These are phyloP conservation scores for Coniochaeta hoffmannii DNA, from an alignment of 2,329 filamentous ascomycete species.

Conservation along the genomic window DNA sequence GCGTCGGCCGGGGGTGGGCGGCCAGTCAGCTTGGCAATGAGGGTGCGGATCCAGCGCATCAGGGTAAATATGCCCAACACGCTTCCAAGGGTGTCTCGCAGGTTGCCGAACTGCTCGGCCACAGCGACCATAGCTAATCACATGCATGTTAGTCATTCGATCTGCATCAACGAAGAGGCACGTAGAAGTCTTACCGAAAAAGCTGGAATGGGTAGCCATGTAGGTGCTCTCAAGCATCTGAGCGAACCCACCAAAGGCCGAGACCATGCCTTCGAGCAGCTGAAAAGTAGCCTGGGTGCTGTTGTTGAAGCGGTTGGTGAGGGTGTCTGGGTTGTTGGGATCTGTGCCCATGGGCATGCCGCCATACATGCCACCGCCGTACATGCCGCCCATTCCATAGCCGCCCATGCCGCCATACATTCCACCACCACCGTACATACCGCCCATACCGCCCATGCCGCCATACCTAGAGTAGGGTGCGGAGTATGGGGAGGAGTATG, in stretches of 20 bases:
- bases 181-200: conserved; percentile 68
- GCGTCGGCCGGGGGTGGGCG: conserved; percentile 84
- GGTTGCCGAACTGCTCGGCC: conserved; percentile 90
- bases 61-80: conserved; percentile 93
- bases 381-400: conserved; percentile 40
- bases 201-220: conserved; percentile 98
- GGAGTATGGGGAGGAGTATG: conserved; percentile 11
- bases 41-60: conserved; percentile 87
- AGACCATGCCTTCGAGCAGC: conserved; percentile 94
- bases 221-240: conserved; percentile 99
- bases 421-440: conserved; percentile 12
- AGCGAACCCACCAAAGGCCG: conserved; percentile 92
- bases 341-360: conserved; percentile 36
- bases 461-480: conserved; percentile 23
- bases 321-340: conserved; percentile 83
- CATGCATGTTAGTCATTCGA: conserved; percentile 2
- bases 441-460: conserved; percentile 13
- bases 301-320: conserved; percentile 92
- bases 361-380: conserved; percentile 29
- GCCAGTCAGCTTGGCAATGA: conserved; percentile 87
- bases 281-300: conserved; percentile 96
- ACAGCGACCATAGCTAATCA: conserved; percentile 88
- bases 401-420: conserved; percentile 39
- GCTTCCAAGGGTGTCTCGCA: conserved; percentile 88
- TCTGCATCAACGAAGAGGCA: neutral